These are phyloP conservation scores for Aphanoascus verrucosus DNA, from an alignment of 2,329 filamentous ascomycete species.

Conservation along the genomic window DNA sequence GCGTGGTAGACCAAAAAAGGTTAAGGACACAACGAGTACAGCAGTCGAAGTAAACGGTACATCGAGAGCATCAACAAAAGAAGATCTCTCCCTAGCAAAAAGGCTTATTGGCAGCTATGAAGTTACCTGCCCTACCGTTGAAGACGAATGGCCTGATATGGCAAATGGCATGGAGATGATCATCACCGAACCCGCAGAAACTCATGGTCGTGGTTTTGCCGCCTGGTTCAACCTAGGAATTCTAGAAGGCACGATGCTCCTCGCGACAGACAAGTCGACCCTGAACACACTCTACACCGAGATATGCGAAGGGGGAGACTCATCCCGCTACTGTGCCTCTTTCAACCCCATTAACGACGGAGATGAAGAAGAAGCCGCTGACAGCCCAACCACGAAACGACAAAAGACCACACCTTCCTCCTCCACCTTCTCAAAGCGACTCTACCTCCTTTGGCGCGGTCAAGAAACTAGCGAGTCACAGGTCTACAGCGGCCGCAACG, in stretches of 20 bases:
- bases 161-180: constrained; percentile 15
- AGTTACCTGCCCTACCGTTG: constrained; percentile 12
- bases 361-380: constrained; percentile 9
- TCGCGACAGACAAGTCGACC: constrained; percentile 11
- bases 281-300: constrained; percentile 7
- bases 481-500: constrained; percentile 8
- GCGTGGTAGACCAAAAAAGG: not conserved
- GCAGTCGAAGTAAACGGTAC: not conserved
- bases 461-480: constrained; percentile 11
- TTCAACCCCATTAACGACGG: not conserved
- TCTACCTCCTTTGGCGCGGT: constrained; percentile 17
- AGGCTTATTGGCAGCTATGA: constrained; percentile 15
- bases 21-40: not conserved
- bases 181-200: constrained; percentile 9
- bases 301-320: not conserved
- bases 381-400: constrained; percentile 8
- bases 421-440: not conserved
- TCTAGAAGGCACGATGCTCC: constrained; percentile 17
- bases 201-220: constrained; percentile 7
- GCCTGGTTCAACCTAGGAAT: constrained; percentile 16
- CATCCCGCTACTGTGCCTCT: not conserved
- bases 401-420: not conserved
- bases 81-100: not conserved
- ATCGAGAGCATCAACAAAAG: not conserved
- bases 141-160: constrained; percentile 14